Base-by-base conservation (phyloP, 2,329 filamentous ascomycete species). In the Emmonsia crescens region DNA sequence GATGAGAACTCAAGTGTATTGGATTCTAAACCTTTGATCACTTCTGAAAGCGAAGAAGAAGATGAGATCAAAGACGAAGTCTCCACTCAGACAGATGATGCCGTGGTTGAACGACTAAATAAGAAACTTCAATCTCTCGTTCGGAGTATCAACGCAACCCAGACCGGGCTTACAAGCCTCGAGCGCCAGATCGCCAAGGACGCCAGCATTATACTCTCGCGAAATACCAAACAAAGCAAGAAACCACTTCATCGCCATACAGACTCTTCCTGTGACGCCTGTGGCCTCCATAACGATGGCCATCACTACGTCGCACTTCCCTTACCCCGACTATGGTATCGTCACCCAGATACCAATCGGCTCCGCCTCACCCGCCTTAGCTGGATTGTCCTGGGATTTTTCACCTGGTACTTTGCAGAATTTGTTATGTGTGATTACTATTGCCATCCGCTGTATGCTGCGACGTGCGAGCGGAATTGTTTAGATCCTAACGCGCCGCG, bases 331-430 rank as follows among this genome's bases (percentile, higher is more conserved):
- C 64, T 78, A 9, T 77, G 75, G 70, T 68, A 66, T 55, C 68
- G 68, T 59, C 63, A 71, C 54, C 66, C 68, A 19, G 60, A 60
- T 9, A 71, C 71, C 31, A 60, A 68, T 31, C 70, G 71, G 16
- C 64, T 70, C 4, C 73, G 69, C 19, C 71, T 70, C 16, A 79
- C 76, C 5, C 69, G 67, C 19, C 65, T 78, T 1, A 73, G 75
- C 42, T 78, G 74, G 70, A 62, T 74, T 33, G 68, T 76, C 14
- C 62, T 80, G 1, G 27, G 75, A 8, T 71, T 77, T 21, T 68
- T 79, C 21, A 66, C 72, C 44, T 85, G 80, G 80, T 80, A 78
- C 66, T 66, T 80, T 36, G 68, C 75, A 48, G 81, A 83, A 69
- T 74, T 74, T 38, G 68, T 75, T 42, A 77, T 82, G 68, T 80